Evolutionary conservation across 2,329 filamentous ascomycete species (phyloP), one percentile per base, ranked within the genome.

Genomic region (Colletotrichum sp.): DNA sequence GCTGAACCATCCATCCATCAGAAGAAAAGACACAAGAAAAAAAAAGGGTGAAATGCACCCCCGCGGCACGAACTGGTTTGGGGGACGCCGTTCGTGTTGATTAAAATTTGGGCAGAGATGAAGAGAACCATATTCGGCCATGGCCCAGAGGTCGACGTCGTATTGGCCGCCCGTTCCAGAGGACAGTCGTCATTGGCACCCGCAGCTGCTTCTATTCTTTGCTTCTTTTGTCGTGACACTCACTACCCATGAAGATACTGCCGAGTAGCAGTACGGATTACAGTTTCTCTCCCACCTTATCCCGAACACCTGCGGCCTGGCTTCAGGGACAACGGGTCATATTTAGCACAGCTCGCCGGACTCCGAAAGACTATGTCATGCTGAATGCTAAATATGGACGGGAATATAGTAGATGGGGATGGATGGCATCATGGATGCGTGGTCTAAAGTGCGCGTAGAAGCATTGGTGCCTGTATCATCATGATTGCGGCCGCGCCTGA

Each of bases 21-120:
- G 12, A 21, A 66, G 16, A 66, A 66, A 26, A 1, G 24, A 24
- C 24, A 24, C 24, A 18, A 6, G 12, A 24, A 4, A 65, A 39
- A 57, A 60, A 60, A 60, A 32, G 67, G 28, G 21, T 55, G 12
- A 73, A 44, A 69, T 69, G 44, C 39, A 13, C 24, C 67, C 44
- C 66, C 32, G 66, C 63, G 64, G 70, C 74, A 44, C 44, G 71
- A 74, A 74, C 74, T 68, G 26, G 28, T 66, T 75, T 76, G 30
- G 71, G 71, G 21, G 28, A 34, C 32, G 65, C 64, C 71, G 71
- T 76, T 76, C 71, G 74, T 60, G 64, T 52, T 39, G n/a, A 62
- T 21, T 71, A 39, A 75, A 62, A 75, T 71, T 55, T 75, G 55
- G 44, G n/a, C 36, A 69, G 71, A 71, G 66, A 71, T 69, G 71